These are phyloP conservation scores for Saturnispora saitoi DNA, from an alignment of 805 yeast genomes.

Conservation along the genomic window DNA sequence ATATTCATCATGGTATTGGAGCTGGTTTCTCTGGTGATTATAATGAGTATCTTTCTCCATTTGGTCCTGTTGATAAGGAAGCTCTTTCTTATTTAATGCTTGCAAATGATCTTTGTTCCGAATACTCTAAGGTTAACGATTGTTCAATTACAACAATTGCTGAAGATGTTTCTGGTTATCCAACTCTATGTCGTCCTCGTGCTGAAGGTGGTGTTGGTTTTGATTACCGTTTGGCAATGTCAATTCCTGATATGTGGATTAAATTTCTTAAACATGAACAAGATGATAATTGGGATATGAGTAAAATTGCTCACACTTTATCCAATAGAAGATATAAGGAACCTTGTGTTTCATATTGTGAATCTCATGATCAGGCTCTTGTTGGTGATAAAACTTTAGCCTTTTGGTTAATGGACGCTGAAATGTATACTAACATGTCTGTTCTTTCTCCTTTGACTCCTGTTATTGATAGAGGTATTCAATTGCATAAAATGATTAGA, in stretches of 20 bases:
- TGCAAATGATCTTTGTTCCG: constrained; percentile 71
- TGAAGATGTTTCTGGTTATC: constrained; percentile 97
- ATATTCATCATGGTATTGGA: constrained; percentile 87
- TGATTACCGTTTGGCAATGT: constrained; percentile 92
- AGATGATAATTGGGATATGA: constrained; percentile 92
- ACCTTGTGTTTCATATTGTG: constrained; percentile 85
- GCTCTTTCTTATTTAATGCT: constrained; percentile 81
- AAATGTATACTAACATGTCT: constrained; percentile 96
- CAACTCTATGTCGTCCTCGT: constrained; percentile 78
- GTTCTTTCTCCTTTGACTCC: constrained; percentile 63
- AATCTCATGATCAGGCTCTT: constrained; percentile 93
- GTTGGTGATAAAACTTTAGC: constrained; percentile 97
- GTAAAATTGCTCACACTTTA: constrained; percentile 66
- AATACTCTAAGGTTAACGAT: constrained; percentile 32
- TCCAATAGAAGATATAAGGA: constrained; percentile 86
- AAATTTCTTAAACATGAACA: constrained; percentile 72
- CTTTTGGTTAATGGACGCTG: constrained; percentile 97
- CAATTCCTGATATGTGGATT: constrained; percentile 99
- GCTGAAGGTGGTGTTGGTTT: constrained; percentile 82
- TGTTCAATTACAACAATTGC: constrained; percentile 63
- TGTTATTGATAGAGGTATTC: constrained; percentile 78
- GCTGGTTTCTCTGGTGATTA: constrained; percentile 86
- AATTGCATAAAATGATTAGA: constrained; percentile 86
- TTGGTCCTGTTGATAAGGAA: constrained; percentile 73
- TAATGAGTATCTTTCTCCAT: constrained; percentile 76